A percentile compares a stretch with the other conserved stretches of the same genome.
phyloP scores from a whole-genome alignment of 257 asterid genomes.

The Sherardia arvensis region DNA sequence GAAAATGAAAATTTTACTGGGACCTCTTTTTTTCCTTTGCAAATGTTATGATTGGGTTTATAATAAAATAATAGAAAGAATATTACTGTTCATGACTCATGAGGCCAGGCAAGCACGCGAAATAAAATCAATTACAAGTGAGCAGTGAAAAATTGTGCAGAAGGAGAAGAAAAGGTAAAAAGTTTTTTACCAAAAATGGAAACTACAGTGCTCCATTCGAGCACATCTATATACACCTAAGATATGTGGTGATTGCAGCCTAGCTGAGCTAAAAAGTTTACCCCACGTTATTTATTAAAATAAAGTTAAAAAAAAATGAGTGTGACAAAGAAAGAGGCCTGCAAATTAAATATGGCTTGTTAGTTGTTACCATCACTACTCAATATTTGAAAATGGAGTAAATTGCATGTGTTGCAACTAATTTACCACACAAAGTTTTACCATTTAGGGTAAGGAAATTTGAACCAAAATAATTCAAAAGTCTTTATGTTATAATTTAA shows the following conservation, averaged over 20 bases:
- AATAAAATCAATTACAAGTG: no score
- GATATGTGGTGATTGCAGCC: not conserved
- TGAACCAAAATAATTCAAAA: no score
- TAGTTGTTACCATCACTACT: no score
- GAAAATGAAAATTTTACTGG: no score
- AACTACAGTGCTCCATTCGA: not conserved
- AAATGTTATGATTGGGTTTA: no score
- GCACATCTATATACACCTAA: not conserved
- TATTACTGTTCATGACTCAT: not conserved
- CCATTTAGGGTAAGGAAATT: no score
- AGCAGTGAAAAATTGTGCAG: not conserved
- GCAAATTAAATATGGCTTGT: no score
- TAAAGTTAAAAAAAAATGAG: not conserved
- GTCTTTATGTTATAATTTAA: no score
- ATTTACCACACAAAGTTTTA: no score
- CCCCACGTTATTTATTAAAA: not conserved
- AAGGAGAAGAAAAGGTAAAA: not conserved
- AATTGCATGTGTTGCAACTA: no score
- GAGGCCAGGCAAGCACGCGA: not conserved
- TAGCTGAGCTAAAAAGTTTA: not conserved
- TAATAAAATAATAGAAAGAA: no score
- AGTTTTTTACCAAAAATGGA: not conserved
- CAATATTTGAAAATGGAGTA: not conserved
- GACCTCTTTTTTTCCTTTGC: not conserved
- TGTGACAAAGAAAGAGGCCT: not conserved